These are phyloP conservation scores for Aspergillus glaucus DNA, from an alignment of 2,329 filamentous ascomycete genomes.

Conservation along the genomic window DNA sequence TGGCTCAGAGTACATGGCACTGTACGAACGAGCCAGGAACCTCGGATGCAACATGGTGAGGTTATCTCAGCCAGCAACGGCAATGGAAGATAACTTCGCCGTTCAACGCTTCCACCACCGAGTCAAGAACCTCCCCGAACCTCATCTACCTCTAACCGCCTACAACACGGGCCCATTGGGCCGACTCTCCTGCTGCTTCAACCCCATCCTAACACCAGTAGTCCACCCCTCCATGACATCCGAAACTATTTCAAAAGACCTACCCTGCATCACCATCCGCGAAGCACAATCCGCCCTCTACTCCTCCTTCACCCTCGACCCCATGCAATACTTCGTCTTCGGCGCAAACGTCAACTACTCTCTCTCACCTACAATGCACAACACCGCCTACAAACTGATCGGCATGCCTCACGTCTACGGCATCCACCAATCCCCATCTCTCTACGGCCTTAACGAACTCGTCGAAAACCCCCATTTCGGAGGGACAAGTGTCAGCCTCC, in stretches of 20 bases:
- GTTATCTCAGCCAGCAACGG: slow-evolving; percentile 52
- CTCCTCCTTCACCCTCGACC: slow-evolving; percentile 59
- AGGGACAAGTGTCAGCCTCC: slow-evolving; percentile 64
- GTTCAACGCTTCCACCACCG: slow-evolving; percentile 51
- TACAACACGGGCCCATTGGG: slow-evolving; percentile 61
- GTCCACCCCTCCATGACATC: slow-evolving; percentile 44
- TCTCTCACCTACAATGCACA: slow-evolving; percentile 72
- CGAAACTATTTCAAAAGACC: slow-evolving; percentile 38
- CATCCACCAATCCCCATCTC: slow-evolving; percentile 56
- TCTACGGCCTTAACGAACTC: slow-evolving; percentile 59
- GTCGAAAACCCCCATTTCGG: slow-evolving; percentile 63
- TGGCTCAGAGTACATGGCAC: slow-evolving; percentile 48
- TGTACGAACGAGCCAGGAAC: slow-evolving; percentile 53
- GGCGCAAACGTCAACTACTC: slow-evolving; percentile 68
- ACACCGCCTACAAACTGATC: slow-evolving; percentile 58
- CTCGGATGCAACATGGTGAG: slow-evolving; percentile 59
- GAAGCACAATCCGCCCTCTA: slow-evolving; percentile 62
- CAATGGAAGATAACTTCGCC: slow-evolving; percentile 58
- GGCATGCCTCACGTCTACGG: slow-evolving; percentile 64
- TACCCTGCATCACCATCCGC: slow-evolving; percentile 52
- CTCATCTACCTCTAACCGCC: slow-evolving; percentile 51
- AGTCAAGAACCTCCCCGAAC: slow-evolving; percentile 39
- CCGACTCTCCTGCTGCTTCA: slow-evolving; percentile 60
- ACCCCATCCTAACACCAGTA: slow-evolving; percentile 58
- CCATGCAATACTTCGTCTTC: slow-evolving; percentile 67